A percentile compares a stretch with the other conserved stretches of the same genome.
phyloP scores from a whole-genome alignment of 371 early-diverging fungal species.

The Blastocladiella emersonii region DNA sequence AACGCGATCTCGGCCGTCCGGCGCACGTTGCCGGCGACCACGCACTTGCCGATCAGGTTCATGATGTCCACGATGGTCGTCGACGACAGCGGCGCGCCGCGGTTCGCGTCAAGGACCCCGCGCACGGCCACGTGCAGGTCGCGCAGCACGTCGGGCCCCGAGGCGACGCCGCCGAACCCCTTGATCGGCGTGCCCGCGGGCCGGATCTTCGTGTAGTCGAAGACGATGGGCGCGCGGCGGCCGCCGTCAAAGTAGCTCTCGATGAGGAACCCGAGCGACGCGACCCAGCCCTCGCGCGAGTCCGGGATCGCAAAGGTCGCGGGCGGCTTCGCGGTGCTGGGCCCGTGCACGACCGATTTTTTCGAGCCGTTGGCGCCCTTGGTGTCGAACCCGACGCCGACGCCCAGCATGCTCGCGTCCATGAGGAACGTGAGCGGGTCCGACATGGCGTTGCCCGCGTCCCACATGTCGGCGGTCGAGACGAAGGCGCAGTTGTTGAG shows the following conservation, averaged over 20 bases:
- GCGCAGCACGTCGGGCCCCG: conserved; percentile 17
- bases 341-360: background rate
- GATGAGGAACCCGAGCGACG: conserved; percentile 17
- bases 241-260: conserved; percentile 18
- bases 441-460: background rate
- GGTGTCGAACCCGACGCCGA: conserved; percentile 30
- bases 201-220: conserved; percentile 19
- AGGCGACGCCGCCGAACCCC: conserved; percentile 26
- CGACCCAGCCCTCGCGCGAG: conserved; percentile 29
- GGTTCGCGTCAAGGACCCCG: conserved; percentile 7
- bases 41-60: conserved; percentile 27
- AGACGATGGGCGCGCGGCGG: conserved; percentile 1
- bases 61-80: conserved; percentile 23
- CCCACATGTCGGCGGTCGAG: conserved; percentile 21
- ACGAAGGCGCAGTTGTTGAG: conserved; percentile 26
- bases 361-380: conserved; percentile 14
- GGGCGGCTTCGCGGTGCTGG: background rate
- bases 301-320: conserved; percentile 15
- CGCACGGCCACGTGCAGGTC: conserved; percentile 18
- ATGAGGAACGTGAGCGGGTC: conserved; percentile 23
- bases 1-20: conserved; percentile 29
- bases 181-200: conserved; percentile 17
- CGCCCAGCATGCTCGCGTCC: conserved; percentile 25
- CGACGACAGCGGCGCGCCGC: conserved; percentile 13
- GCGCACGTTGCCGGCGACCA: conserved; percentile 25